Evolutionary conservation across 305 asterid species (phyloP), one percentile per base, ranked within the genome.

Genomic region (Fraxinus velutina): DNA sequence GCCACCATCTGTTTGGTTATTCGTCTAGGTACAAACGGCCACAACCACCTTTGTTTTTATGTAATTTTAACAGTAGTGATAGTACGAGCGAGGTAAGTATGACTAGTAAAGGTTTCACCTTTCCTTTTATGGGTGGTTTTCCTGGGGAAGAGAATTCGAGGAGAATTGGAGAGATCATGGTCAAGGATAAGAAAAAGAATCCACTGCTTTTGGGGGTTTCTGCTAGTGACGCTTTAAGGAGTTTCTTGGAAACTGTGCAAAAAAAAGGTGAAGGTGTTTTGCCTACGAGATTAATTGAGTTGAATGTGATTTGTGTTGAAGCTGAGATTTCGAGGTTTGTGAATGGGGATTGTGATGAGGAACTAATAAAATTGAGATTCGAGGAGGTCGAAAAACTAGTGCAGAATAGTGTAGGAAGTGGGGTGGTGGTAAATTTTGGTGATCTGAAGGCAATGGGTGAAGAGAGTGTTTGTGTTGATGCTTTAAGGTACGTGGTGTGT

Each of bases 181-280:
- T 80, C 78, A 90, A 85, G 76, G 90, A 82, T 5, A 87, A 81
- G 81, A 86, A 87, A 34, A 89, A 86, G 86, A 89, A 92, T 88
- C 99, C 97, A 1, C 88, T 96, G 5, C 86, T 96, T 2, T 79
- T 94, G 82, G 99, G 99, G 70, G 89, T 79, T 81, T 88, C 88
- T 19, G 94, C 93, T n/a, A 39, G 57, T 37, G 94, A 90, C 15
- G 90, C 97, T 12, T 55, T 92, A 77, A 84, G 39, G 6, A 76
- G 74, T 76, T 95, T 95, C 89, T 73, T 92, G 84, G 94, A 92
- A 79, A 75, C 86, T 27, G 78, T 92, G 30, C 79, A 84, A 78
- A 79, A 47, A 34, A 86, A 84, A 71, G 83, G 75, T 10, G 83
- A 75, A 39, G 86, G 86, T 27, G 85, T 85, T 50, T 68, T 90